Percentiles rank a stretch among this genome's conserved stretches.
Evolutionary conservation across 352 stramenopile genomes (phyloP).

Genomic region (Globisporangium cylindrosporum): DNA sequence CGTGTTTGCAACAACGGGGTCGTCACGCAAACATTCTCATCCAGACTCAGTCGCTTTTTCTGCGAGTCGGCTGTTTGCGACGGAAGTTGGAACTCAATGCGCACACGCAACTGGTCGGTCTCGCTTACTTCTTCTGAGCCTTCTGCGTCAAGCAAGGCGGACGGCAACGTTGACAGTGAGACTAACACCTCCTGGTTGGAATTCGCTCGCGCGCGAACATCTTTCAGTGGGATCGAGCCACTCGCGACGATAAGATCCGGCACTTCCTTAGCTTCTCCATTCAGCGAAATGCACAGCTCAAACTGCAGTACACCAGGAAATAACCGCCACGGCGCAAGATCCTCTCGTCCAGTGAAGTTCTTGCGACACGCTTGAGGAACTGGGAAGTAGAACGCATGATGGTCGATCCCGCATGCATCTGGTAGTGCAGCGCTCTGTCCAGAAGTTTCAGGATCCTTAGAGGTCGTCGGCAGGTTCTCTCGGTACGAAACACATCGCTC

Average conservation of each 20-base stretch:
- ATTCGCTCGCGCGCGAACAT: conserved; percentile 22
- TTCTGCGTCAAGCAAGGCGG: not conserved
- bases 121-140: conserved; percentile 17
- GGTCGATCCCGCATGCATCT: conserved; percentile 58
- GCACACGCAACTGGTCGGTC: conserved; percentile 49
- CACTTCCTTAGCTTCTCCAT: conserved; percentile 60
- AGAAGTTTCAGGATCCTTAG: not conserved
- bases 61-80: not conserved
- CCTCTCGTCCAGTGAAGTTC: conserved; percentile 71
- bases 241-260: conserved; percentile 65
- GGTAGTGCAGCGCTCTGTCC: not conserved
- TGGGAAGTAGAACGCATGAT: conserved; percentile 83
- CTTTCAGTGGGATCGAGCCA: conserved; percentile 47
- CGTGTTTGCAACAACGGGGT: conserved; percentile 6
- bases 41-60: conserved; percentile 11
- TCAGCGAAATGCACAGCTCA: conserved; percentile 72
- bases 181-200: conserved; percentile 39
- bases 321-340: conserved; percentile 71
- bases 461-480: conserved; percentile 5
- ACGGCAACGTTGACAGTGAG: conserved; percentile 35
- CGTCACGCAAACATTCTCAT: conserved; percentile 4
- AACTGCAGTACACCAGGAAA: conserved; percentile 75
- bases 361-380: conserved; percentile 72
- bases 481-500: conserved; percentile 41
- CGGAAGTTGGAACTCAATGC: conserved; percentile 35